Base-by-base conservation (phyloP, 2,329 filamentous ascomycete genomes). In the Aspergillus sp. region DNA sequence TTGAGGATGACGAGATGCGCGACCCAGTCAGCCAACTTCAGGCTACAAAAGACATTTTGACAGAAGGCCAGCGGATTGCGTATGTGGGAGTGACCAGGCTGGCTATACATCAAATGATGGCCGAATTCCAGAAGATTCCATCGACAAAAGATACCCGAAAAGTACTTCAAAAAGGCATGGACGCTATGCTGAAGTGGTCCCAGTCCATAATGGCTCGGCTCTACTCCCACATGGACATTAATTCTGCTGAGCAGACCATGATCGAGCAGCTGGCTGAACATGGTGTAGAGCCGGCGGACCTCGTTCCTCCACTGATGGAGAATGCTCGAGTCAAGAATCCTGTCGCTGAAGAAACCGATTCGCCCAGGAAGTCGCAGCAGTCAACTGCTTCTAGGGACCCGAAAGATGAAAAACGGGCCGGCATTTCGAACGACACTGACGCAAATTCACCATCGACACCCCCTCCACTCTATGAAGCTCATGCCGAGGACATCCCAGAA, bases 151-250 rank as follows among this genome's bases (percentile, higher is more conserved):
- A 69, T 26, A 72, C 75, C 2, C 91, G 81, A 60, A 95, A 89
- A 57, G 67, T 78, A 26, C 57, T 86, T 8, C 70, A 74, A 17
- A 64, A 80, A 39, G 75, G 82, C 1, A 66, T 78, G 8, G 91
- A 95, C 57, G 75, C 79, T 22, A 80, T 84, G 65, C 82, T 82
- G 59, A 95, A 95, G 82, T 98, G 89, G 89, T 79, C 83, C 35
- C 91, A 98, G 58, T 93, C 93, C 65, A 93, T 94, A 73, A 98
- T 98, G 88, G 78, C 95, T 39, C 78, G 89, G 15, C 59, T 98
- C 8, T 98, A 96, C 57, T 68, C 77, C 8, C 91, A 98, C 60
- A 98, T 98, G 91, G 91, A 98, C 39, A 93, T 98, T 50, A 86
- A 80, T 51, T 69, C 80, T 20, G 59, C 61, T 37, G 91, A 98